Evolutionary conservation across 116 monocot species (phyloP).

Genomic region (Papilionanthe hybrid): DNA sequence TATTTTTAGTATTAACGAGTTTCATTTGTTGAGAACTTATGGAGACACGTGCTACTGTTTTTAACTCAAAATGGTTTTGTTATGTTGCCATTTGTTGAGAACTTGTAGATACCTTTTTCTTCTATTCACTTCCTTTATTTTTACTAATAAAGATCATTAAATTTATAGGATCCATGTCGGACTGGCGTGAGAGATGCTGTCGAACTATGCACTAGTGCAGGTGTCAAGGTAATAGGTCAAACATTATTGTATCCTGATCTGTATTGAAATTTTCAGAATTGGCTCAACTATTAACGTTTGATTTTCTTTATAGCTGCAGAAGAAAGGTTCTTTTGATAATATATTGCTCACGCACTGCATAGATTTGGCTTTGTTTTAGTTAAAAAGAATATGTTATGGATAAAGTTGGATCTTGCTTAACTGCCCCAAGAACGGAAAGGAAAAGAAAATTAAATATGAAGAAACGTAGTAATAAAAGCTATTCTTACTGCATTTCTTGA

Average conservation of each 20-base stretch:
- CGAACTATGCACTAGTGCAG: constrained; percentile 53
- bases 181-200: constrained; percentile 71
- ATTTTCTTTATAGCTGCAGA: not conserved
- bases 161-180: constrained; percentile 70
- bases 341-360: not conserved
- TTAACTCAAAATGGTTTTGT: not conserved
- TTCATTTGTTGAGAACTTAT: not conserved
- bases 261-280: not conserved
- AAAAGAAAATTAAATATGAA: constrained; percentile 1
- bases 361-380: not conserved
- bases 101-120: constrained; percentile 1
- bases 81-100: not conserved
- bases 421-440: not conserved
- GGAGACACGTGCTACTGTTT: not conserved
- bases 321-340: not conserved
- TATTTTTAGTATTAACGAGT: not conserved
- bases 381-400: not conserved
- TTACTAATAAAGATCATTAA: constrained; percentile 6
- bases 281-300: not conserved
- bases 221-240: constrained; percentile 57
- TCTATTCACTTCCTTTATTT: not conserved
- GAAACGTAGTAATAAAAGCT: not conserved
- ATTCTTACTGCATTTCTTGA: not conserved
- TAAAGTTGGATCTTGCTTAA: not conserved
- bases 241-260: not conserved